Conservation (phyloP, 371 early-diverging fungal genomes). For the Mucor indicus region DNA sequence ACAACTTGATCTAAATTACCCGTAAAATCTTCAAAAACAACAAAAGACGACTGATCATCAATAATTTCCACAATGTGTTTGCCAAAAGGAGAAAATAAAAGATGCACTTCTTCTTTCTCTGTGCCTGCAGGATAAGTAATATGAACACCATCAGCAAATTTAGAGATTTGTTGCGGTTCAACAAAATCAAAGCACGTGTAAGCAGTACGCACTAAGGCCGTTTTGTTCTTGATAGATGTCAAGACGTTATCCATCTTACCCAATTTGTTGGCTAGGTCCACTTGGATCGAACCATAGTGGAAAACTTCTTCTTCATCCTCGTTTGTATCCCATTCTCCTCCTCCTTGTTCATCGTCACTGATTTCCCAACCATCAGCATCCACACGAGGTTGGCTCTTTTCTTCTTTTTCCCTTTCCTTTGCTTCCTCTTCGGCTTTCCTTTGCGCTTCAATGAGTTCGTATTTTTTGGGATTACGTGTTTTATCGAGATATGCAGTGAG, state of each 20-base stretch:
- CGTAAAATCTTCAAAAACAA: slow-evolving; percentile 26
- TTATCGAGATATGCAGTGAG: slow-evolving; percentile 26
- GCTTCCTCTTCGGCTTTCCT: slow-evolving; percentile 12
- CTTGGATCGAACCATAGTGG: slow-evolving; percentile 35
- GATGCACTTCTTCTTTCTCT: not conserved
- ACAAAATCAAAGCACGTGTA: slow-evolving; percentile 36
- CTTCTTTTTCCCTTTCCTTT: slow-evolving; percentile 10
- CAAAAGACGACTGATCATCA: slow-evolving; percentile 22
- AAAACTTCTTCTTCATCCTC: slow-evolving; percentile 31
- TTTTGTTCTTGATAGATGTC: slow-evolving; percentile 26
- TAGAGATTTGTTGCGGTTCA: slow-evolving; percentile 12
- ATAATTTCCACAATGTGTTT: slow-evolving; percentile 24
- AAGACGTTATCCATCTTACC: slow-evolving; percentile 15
- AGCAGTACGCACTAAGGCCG: slow-evolving; percentile 32
- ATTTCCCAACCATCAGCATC: slow-evolving; percentile 36
- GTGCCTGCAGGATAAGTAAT: slow-evolving; percentile 1
- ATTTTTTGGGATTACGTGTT: slow-evolving; percentile 13
- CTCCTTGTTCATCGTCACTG: slow-evolving; percentile 31
- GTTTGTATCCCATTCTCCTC: slow-evolving; percentile 13
- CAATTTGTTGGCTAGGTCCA: slow-evolving; percentile 17
- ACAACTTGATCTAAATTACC: no score
- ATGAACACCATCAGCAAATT: slow-evolving; percentile 14
- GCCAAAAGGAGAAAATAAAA: slow-evolving; percentile 19
- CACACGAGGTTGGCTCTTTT: slow-evolving; percentile 4
- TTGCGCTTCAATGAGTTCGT: not conserved